Percentiles rank a stretch among this genome's conserved stretches.
These are phyloP conservation scores for Auricularia cornea DNA, from an alignment of 768 basidiomycete genomes.

Conservation along the genomic window DNA sequence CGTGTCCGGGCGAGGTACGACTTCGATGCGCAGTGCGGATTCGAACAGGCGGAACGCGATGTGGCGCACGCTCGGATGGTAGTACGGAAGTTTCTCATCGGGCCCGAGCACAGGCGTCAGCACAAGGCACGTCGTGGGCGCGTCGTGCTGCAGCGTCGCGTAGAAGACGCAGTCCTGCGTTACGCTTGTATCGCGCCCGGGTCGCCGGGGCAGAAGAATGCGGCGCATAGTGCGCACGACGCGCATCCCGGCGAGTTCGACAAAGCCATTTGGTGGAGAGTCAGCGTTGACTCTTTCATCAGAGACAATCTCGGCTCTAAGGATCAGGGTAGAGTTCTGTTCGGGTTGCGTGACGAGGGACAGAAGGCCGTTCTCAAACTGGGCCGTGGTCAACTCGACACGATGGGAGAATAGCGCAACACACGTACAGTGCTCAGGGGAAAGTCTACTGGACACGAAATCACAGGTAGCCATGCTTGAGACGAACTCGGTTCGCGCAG, in stretches of 20 bases:
- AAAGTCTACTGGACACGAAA: not conserved
- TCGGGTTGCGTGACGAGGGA: constrained; percentile 85
- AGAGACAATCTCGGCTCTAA: constrained; percentile 65
- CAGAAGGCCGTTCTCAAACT: constrained; percentile 69
- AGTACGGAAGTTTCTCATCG: constrained; percentile 63
- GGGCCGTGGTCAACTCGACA: not conserved
- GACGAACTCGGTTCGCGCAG: not conserved
- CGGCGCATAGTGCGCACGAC: constrained; percentile 52
- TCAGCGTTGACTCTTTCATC: constrained; percentile 19
- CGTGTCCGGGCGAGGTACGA: constrained; percentile 35
- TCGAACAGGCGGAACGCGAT: constrained; percentile 72
- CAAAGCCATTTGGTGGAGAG: constrained; percentile 17
- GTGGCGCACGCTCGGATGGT: constrained; percentile 75
- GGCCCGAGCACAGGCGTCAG: constrained; percentile 26
- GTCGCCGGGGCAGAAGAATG: constrained; percentile 67
- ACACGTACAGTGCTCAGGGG: not conserved
- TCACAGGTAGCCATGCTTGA: not conserved
- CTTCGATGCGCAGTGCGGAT: constrained; percentile 46
- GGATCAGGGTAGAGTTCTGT: constrained; percentile 84
- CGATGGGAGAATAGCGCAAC: not conserved
- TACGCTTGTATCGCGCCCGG: constrained; percentile 61
- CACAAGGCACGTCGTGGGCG: constrained; percentile 17
- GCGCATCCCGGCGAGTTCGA: constrained; percentile 29
- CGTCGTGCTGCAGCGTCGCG: constrained; percentile 15
- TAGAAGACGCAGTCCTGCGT: constrained; percentile 80